Conservation (phyloP, 768 basidiomycete species). For the Mycena belliarum region DNA sequence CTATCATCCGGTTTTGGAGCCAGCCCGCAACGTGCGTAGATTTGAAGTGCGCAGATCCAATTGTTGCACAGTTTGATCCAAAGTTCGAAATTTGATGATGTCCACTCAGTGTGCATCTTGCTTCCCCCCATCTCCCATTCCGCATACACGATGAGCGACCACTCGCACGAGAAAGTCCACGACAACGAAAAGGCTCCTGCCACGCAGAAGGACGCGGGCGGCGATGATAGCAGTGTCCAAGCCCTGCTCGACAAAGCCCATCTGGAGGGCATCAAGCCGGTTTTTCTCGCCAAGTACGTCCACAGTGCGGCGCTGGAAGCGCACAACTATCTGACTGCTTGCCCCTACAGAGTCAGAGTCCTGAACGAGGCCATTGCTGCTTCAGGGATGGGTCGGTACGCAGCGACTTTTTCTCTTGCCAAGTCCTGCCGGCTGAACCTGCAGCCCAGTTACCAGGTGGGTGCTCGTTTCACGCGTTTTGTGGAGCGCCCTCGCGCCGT, state of each 20-base stretch:
- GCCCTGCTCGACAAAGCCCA: constrained; percentile 7
- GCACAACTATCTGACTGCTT: neutral
- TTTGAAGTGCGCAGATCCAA: no score
- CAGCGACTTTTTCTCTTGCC: neutral
- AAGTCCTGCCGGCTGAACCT: neutral
- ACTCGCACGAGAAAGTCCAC: constrained; percentile 11
- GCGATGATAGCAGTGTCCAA: constrained; percentile 18
- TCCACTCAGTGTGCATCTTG: neutral
- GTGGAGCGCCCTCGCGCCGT: neutral
- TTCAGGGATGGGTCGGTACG: constrained; percentile 21
- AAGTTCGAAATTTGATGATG: no score
- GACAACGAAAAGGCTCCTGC: neutral
- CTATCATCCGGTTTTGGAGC: no score
- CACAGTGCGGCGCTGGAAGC: neutral
- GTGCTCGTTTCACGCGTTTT: neutral
- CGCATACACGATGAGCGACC: constrained; percentile 8
- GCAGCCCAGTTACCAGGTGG: constrained; percentile 15
- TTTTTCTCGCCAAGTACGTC: constrained; percentile 21
- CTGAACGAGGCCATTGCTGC: constrained; percentile 19
- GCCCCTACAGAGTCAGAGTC: constrained; percentile 9
- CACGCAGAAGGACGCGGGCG: neutral
- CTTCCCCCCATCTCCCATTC: neutral
- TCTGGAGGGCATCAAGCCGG: constrained; percentile 18
- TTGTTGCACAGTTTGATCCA: no score
- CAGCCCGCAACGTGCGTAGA: constrained; percentile 5